A percentile compares a stretch with the other conserved stretches of the same genome.
These are phyloP conservation scores for Harringtonia lauricola DNA, from an alignment of 2,329 filamentous ascomycete genomes.

Conservation along the genomic window DNA sequence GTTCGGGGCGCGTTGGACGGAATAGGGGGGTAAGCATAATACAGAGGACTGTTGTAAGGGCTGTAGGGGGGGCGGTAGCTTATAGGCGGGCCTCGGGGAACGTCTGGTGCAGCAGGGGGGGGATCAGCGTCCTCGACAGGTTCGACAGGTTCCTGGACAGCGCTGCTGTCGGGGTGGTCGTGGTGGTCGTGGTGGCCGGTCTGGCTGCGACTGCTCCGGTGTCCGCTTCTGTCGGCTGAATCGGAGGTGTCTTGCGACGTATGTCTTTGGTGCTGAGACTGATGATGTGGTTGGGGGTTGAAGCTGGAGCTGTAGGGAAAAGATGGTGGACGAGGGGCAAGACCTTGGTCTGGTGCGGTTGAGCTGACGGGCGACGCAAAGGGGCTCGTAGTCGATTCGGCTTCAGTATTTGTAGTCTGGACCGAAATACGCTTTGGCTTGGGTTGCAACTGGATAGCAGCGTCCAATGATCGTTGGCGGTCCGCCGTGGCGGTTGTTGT, in stretches of 20 bases:
- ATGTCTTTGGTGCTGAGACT: slow-evolving; percentile 21
- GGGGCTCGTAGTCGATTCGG: slow-evolving; percentile 48
- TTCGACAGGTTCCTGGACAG: neutral
- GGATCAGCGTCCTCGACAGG: slow-evolving; percentile 14
- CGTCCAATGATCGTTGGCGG: slow-evolving; percentile 23
- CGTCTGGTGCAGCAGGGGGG: slow-evolving; percentile 47
- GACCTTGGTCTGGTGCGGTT: slow-evolving; percentile 37
- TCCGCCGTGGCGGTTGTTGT: slow-evolving; percentile 7
- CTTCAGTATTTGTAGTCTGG: slow-evolving; percentile 44
- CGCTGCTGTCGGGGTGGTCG: neutral
- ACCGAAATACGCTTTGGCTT: slow-evolving; percentile 40
- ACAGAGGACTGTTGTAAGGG: slow-evolving; percentile 21
- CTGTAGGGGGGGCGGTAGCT: slow-evolving; percentile 41
- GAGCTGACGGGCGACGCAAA: slow-evolving; percentile 42
- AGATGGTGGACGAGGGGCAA: slow-evolving; percentile 49
- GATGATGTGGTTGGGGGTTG: slow-evolving; percentile 28
- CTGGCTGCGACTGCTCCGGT: slow-evolving; percentile 29
- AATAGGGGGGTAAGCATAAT: slow-evolving; percentile 14
- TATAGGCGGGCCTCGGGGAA: slow-evolving; percentile 45
- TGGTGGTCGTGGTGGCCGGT: slow-evolving; percentile 20
- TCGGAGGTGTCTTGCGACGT: slow-evolving; percentile 5
- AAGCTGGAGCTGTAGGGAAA: slow-evolving; percentile 34
- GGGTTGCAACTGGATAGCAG: slow-evolving; percentile 25
- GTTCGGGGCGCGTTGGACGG: neutral
- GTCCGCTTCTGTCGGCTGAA: slow-evolving; percentile 15